Percentiles rank a stretch among this genome's conserved stretches.
Evolutionary conservation across 2,329 filamentous ascomycete genomes (phyloP).

Genomic region (Trichoderma simmonsii): DNA sequence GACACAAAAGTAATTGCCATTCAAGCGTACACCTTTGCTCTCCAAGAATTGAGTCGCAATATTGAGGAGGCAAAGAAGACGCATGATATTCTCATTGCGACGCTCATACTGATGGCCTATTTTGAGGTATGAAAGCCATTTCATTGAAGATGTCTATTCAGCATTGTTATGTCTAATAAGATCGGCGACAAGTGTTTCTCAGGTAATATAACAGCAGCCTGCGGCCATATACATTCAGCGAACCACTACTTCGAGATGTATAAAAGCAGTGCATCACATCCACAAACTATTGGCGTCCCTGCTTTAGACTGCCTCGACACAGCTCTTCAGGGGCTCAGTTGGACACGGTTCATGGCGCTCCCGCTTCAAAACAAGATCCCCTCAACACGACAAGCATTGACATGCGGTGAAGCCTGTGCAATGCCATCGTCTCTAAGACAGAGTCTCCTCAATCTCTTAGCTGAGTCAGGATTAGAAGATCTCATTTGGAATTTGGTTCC

Average conservation of each 20-base stretch:
- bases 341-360: not conserved
- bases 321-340: not conserved
- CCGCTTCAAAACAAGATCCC: not conserved
- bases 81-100: not conserved
- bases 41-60: not conserved
- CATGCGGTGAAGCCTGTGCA: not conserved
- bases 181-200: not conserved
- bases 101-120: conserved; percentile 6
- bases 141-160: not conserved
- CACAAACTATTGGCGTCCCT: not conserved
- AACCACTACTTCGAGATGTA: conserved; percentile 5
- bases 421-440: not conserved
- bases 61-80: conserved; percentile 4
- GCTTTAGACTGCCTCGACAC: not conserved
- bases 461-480: not conserved
- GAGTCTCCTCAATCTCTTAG: not conserved
- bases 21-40: not conserved
- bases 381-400: not conserved
- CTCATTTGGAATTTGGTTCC: not conserved
- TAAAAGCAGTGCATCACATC: not conserved
- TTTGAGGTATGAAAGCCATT: not conserved
- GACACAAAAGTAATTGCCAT: not conserved
- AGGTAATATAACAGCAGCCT: not conserved
- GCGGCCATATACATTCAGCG: not conserved
- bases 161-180: not conserved